Evolutionary conservation across 441 rosid genomes (phyloP).

Genomic region (Erodium texanum): DNA sequence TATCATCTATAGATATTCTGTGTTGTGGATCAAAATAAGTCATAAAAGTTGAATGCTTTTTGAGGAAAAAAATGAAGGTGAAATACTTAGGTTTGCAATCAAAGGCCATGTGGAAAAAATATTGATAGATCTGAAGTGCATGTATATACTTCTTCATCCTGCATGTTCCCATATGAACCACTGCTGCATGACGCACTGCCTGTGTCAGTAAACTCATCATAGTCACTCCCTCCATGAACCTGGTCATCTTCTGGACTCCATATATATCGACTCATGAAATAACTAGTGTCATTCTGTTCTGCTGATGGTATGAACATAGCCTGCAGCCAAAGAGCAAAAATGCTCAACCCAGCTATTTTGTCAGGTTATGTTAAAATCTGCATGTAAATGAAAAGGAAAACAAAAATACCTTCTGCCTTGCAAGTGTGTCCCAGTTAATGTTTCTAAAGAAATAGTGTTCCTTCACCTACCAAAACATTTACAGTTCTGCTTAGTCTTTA

Average conservation of each 20-base stretch:
- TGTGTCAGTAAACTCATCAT: conserved; percentile 77
- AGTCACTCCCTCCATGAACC: conserved; percentile 75
- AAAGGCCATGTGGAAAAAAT: background rate
- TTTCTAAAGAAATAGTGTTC: conserved; percentile 72
- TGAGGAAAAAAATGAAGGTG: background rate
- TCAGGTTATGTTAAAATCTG: background rate
- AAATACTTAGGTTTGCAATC: background rate
- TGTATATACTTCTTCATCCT: conserved; percentile 71
- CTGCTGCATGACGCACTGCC: conserved; percentile 42
- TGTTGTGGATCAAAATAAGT: background rate
- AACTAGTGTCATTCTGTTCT: conserved; percentile 80
- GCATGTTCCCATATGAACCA: conserved; percentile 55
- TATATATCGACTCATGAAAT: conserved; percentile 85
- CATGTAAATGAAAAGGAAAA: background rate
- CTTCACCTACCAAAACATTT: conserved; percentile 54
- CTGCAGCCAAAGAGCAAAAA: conserved; percentile 30
- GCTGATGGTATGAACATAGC: conserved; percentile 93
- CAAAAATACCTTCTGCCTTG: conserved; percentile 74
- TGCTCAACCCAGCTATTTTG: conserved; percentile 12
- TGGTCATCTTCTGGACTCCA: conserved; percentile 85
- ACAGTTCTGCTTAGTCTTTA: conserved; percentile 20
- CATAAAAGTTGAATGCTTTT: background rate
- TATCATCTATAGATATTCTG: background rate
- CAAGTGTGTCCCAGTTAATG: conserved; percentile 91
- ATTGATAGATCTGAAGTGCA: conserved; percentile 9